Conservation (phyloP, 257 asterid species). For the Schizonepeta tenuifolia region DNA sequence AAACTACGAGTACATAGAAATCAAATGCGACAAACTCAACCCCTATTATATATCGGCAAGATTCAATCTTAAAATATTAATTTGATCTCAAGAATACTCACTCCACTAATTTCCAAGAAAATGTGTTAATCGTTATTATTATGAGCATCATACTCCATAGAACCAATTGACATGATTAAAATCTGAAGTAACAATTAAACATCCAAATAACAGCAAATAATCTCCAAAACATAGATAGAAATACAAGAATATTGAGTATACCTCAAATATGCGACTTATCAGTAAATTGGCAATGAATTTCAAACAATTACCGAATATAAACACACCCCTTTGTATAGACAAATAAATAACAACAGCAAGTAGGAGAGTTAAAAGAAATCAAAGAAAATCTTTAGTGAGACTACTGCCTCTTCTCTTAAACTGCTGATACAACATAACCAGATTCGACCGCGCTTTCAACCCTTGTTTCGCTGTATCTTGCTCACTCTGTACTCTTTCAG, state of each 20-base stretch:
- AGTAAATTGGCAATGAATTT: conserved; percentile 4
- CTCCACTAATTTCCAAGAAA: too few species aligned
- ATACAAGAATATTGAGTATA: background rate
- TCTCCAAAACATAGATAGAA: background rate
- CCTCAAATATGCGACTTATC: conserved; percentile 24
- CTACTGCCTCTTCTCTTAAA: conserved; percentile 26
- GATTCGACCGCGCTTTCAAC: conserved; percentile 23
- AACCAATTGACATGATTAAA: too few species aligned
- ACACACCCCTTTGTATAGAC: conserved; percentile 8
- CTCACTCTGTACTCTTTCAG: conserved; percentile 20
- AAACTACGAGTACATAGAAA: too few species aligned
- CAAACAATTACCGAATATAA: conserved; percentile 10
- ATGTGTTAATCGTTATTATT: too few species aligned
- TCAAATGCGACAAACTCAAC: too few species aligned
- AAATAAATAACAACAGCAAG: conserved; percentile 13
- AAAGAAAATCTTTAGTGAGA: conserved; percentile 13
- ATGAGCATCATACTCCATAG: too few species aligned
- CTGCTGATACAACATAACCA: conserved; percentile 35
- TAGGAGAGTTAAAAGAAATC: background rate
- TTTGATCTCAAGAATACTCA: too few species aligned
- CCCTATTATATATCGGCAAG: too few species aligned
- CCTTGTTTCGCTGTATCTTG: conserved; percentile 29
- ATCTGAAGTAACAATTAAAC: too few species aligned
- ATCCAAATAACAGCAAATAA: background rate
- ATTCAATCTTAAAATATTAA: too few species aligned